Evolutionary conservation across 2,329 filamentous ascomycete species (phyloP).

Genomic region (Botryotinia globosa): DNA sequence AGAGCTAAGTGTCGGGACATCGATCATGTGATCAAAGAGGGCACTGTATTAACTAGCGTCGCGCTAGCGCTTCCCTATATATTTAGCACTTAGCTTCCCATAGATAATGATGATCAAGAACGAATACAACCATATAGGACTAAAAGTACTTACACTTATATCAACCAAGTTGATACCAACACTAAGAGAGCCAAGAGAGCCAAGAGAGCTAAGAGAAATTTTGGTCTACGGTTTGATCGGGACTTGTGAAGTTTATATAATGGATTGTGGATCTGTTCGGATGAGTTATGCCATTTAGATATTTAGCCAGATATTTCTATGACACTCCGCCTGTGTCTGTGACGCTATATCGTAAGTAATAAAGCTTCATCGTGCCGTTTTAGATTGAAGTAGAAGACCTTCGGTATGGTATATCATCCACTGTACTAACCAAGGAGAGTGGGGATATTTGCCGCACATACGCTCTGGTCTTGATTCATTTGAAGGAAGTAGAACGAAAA

Average conservation of each 20-base stretch:
- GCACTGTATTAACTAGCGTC: too few species aligned
- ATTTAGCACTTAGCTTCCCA: too few species aligned
- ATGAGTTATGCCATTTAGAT: neutral
- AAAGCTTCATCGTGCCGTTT: neutral
- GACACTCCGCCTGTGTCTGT: neutral
- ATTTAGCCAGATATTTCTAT: neutral
- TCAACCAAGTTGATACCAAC: too few species aligned
- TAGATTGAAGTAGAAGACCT: neutral
- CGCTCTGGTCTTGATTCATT: neutral
- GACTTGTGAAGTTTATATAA: neutral
- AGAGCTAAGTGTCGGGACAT: too few species aligned
- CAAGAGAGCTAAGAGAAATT: neutral
- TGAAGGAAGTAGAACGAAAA: neutral
- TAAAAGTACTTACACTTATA: too few species aligned
- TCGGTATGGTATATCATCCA: neutral
- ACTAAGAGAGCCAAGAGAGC: too few species aligned
- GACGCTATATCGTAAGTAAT: neutral
- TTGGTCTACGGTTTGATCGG: neutral
- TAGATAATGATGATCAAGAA: too few species aligned
- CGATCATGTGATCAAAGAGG: too few species aligned
- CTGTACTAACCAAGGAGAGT: neutral
- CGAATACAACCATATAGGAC: too few species aligned
- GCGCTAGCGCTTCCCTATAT: too few species aligned
- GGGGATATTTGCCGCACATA: neutral
- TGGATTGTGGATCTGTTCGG: neutral